Conservation (phyloP, 2,329 filamentous ascomycete genomes). For the Rhytidhysteron rufulum region DNA sequence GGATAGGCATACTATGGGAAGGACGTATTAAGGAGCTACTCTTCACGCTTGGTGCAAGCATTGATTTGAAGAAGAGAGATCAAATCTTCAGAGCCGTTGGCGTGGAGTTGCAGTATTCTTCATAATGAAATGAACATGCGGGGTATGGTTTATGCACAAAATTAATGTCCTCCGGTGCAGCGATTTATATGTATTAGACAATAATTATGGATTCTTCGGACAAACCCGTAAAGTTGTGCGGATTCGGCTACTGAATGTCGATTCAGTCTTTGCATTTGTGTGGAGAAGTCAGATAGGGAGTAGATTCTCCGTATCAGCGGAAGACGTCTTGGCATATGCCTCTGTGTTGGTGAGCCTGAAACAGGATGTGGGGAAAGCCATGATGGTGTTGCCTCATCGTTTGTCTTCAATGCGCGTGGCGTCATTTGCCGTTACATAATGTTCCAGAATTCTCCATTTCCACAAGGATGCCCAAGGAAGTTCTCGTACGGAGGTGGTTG, state of each 20-base stretch:
- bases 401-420: conserved; percentile 21
- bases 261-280: no score
- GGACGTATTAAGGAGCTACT: conserved; percentile 87
- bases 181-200: no score
- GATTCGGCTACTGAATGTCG: no score
- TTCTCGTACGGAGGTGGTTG: no score
- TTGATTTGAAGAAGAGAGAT: conserved; percentile 73
- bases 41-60: conserved; percentile 82
- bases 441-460: no score
- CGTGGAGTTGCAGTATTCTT: conserved; percentile 78
- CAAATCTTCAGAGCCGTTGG: conserved; percentile 74
- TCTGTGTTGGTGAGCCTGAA: conserved; percentile 1
- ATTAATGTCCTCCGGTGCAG: no score
- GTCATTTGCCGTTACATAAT: conserved; percentile 13
- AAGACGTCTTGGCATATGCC: no score
- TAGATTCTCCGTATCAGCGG: no score
- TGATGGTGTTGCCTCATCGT: conserved; percentile 7
- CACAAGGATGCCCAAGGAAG: no score
- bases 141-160: conserved; percentile 7
- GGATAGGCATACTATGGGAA: conserved; percentile 86
- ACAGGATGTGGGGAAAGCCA: conserved; percentile 3
- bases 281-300: no score
- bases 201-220: no score
- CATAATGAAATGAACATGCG: conserved; percentile 46
- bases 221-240: no score